Base-by-base conservation (phyloP, 352 stramenopile genomes). In the Aphanomyces euteiches region DNA sequence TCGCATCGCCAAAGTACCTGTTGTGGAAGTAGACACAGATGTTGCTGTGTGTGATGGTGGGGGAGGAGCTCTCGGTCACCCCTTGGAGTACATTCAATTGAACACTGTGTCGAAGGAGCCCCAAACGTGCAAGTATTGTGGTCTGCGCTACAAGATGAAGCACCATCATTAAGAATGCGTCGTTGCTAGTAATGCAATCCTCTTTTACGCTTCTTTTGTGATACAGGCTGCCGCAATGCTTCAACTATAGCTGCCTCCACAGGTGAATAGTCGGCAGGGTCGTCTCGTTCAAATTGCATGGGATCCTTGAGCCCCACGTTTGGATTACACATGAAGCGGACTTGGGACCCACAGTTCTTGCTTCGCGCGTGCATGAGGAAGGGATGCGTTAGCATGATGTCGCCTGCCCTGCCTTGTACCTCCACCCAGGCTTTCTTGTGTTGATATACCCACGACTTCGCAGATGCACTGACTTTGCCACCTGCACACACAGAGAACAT, bases 41-140 rank as follows among this genome's bases (percentile, higher is more conserved):
- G 83, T 97, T 54, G 95, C 96, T 3, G 86, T 98, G 70, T 99
- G 96, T 73, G 95, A 99, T 75, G 96, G 96, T 50, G 97, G 96
- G 59, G 95, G 95, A 68, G 97, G 97, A 19, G 90, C 94, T 21
- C 81, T 99, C 40, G 97, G 97, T 58, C 96, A 99, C 84, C 97
- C 97, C 47, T 69, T 99, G 67, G 96, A 99, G 77, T 98, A 95
- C 84, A 97, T 98, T 64, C 83, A 96, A 72, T 79, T 98, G 60
- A 84, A 96, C 80, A 96, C 82, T 60, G 79, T 92, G 40, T 81
- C 89, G 73, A 76, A 90, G 72, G 72, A 73, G 10, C 76, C 87
- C 48, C 78, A 90, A 74, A 89, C 82, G 37, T 98, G 92, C 89
- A 96, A 96, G 80, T 98, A 98, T 79, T 98, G 92, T 76, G 92